Evolutionary conservation across 805 yeast species (phyloP).

Genomic region (Zygosaccharomyces pseudorouxii): DNA sequence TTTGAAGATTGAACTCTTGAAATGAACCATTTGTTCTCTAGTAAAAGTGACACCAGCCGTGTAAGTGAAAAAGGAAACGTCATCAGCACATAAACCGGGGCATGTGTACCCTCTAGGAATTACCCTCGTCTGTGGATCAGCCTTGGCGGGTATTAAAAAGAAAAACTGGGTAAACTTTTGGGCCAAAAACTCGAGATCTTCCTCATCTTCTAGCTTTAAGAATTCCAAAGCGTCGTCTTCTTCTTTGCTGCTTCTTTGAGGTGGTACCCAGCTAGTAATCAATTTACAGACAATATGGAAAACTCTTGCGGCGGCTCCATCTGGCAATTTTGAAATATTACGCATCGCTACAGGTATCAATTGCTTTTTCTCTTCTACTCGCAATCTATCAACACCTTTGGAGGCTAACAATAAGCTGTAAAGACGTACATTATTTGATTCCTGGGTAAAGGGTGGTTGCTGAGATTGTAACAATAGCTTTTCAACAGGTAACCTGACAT

Average conservation of each 20-base stretch:
- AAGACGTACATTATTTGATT: slow-evolving; percentile 49
- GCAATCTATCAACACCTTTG: slow-evolving; percentile 58
- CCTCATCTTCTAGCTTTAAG: slow-evolving; percentile 35
- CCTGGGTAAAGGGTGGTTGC: slow-evolving; percentile 46
- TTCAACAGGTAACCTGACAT: slow-evolving; percentile 57
- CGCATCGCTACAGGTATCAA: slow-evolving; percentile 47
- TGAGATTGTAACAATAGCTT: slow-evolving; percentile 62
- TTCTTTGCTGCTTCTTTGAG: slow-evolving; percentile 44
- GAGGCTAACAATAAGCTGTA: slow-evolving; percentile 64
- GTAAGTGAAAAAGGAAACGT: slow-evolving; percentile 58
- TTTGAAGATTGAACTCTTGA: slow-evolving; percentile 39
- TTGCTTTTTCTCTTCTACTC: slow-evolving; percentile 33
- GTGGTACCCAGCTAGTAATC: slow-evolving; percentile 45
- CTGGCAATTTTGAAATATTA: slow-evolving; percentile 41
- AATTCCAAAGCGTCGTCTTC: slow-evolving; percentile 35
- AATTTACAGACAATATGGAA: slow-evolving; percentile 58
- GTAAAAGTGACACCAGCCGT: slow-evolving; percentile 63
- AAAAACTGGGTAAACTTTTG: slow-evolving; percentile 52
- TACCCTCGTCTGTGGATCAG: slow-evolving; percentile 31
- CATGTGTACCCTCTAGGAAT: slow-evolving; percentile 45
- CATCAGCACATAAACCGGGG: slow-evolving; percentile 61
- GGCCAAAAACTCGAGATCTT: slow-evolving; percentile 45
- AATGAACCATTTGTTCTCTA: slow-evolving; percentile 41
- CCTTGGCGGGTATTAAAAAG: slow-evolving; percentile 46
- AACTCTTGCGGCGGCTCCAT: slow-evolving; percentile 48